phyloP scores from a whole-genome alignment of 139 green algal genomes.

The Tetraselmis chui region DNA sequence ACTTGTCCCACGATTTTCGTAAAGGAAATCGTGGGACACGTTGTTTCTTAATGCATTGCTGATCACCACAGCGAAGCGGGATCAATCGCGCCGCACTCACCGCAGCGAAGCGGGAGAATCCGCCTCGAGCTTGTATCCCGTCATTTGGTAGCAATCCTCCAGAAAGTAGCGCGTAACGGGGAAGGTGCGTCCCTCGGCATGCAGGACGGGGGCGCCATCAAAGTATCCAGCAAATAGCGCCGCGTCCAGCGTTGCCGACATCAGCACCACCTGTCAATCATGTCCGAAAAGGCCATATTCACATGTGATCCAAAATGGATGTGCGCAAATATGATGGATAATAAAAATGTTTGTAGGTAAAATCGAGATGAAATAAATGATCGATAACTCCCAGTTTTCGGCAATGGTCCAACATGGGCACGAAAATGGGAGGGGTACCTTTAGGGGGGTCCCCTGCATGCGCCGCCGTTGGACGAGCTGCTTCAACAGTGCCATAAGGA shows the following conservation, averaged over 20 bases:
- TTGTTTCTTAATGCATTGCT: too few relatives aligned
- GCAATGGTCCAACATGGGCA: constrained; percentile 1
- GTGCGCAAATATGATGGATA: not conserved
- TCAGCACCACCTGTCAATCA: constrained; percentile 74
- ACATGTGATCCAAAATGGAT: not conserved
- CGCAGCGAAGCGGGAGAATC: constrained; percentile 52
- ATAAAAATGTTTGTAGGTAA: too few relatives aligned
- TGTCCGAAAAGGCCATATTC: not conserved
- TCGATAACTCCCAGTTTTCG: constrained; percentile 24
- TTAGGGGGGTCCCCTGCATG: constrained; percentile 32
- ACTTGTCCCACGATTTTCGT: too few relatives aligned
- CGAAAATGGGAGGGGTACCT: constrained; percentile 18
- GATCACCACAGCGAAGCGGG: too few relatives aligned
- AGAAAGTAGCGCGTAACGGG: constrained; percentile 76
- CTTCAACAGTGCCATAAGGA: constrained; percentile 74
- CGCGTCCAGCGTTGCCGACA: constrained; percentile 87
- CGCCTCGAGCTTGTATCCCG: constrained; percentile 29
- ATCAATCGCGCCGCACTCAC: too few relatives aligned
- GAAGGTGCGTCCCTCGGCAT: constrained; percentile 76
- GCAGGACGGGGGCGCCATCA: constrained; percentile 45
- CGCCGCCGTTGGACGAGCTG: constrained; percentile 45
- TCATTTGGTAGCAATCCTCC: constrained; percentile 75
- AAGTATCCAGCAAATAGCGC: constrained; percentile 82
- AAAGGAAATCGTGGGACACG: too few relatives aligned
- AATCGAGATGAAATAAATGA: not conserved